Evolutionary conservation across 192 early-diverging fungal genomes (phyloP), one percentile per base, ranked within the genome.

Genomic region (Pilaira anomala): DNA sequence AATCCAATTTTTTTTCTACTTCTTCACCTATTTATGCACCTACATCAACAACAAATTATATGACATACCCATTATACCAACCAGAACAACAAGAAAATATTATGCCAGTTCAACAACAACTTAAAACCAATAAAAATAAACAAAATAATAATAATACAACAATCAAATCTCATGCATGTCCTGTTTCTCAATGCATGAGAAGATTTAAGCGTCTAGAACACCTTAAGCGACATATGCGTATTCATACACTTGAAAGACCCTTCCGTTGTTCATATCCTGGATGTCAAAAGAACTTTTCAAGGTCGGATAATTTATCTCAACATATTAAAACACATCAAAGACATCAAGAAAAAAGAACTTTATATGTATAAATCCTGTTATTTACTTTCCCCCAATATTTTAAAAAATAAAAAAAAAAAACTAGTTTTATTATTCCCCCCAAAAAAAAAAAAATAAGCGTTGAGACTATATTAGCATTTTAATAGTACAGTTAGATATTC

Each of bases 121-220:
- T 24, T 1, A 18, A 49, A 18, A 7, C 48, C 18, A 18, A 49
- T 7, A 24, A 11, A 18, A 26, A 14, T 21, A 9, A 12, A 53
- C 25, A 28, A 3, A 19, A 3, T 28, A 14, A 25, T 53, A 28
- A 21, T 53, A 16, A 26, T 14, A 14, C 22, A 36, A 36, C 33
- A 36, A 46, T 46, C 3, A 46, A 46, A 46, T 19, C 22, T 3
- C 74, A 76, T 49, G 44, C 67, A 19, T 76, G 74, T 45, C 68
- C 51, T 21, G 49, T 71, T 0, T 19, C 41, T 29, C 52, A 67
- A 39, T 86, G 84, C 50, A 72, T 67, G 1, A 74, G 80, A 49
- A 69, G 77, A 7, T 93, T 93, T 68, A 91, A 93, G 67, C 84
- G 89, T 44, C 80, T 84, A 53, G 89, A 91, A 66, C 91, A 93